These are phyloP conservation scores for Phytophthora pistaciae DNA, from an alignment of 352 stramenopile species.

Conservation along the genomic window DNA sequence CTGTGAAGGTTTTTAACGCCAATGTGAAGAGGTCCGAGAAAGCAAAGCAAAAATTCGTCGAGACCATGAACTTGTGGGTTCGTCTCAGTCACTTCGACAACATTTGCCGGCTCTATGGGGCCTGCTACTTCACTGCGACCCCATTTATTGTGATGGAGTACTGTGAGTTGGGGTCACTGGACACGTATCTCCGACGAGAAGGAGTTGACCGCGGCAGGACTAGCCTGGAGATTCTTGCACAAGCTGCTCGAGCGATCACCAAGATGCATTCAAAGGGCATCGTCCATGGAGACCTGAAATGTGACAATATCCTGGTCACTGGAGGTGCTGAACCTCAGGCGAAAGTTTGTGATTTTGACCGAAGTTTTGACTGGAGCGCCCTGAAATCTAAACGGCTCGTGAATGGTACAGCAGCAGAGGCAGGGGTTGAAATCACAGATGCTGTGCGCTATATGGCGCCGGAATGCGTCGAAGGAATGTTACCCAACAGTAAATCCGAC, in stretches of 20 bases:
- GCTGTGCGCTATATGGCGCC: not conserved
- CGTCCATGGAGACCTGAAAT: not conserved
- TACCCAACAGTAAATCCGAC: not conserved
- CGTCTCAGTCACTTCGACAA: not conserved
- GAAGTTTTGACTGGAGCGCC: not conserved
- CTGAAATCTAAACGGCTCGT: not conserved
- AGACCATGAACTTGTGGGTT: not conserved
- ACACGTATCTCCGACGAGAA: not conserved
- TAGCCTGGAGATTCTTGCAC: not conserved
- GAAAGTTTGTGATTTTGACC: not conserved
- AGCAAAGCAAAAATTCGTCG: not conserved
- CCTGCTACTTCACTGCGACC: not conserved
- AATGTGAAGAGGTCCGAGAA: not conserved
- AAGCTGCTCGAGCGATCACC: not conserved
- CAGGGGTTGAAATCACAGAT: not conserved
- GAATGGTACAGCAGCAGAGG: not conserved
- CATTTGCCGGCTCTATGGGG: not conserved
- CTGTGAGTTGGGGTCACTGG: not conserved
- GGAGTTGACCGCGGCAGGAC: not conserved
- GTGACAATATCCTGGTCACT: not conserved
- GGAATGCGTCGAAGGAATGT: not conserved
- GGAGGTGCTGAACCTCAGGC: not conserved
- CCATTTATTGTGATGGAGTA: constrained; percentile 1
- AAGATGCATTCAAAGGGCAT: not conserved
- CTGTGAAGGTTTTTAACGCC: not conserved